Evolutionary conservation across 2,329 filamentous ascomycete species (phyloP).

Genomic region (Uncinocarpus reesii): DNA sequence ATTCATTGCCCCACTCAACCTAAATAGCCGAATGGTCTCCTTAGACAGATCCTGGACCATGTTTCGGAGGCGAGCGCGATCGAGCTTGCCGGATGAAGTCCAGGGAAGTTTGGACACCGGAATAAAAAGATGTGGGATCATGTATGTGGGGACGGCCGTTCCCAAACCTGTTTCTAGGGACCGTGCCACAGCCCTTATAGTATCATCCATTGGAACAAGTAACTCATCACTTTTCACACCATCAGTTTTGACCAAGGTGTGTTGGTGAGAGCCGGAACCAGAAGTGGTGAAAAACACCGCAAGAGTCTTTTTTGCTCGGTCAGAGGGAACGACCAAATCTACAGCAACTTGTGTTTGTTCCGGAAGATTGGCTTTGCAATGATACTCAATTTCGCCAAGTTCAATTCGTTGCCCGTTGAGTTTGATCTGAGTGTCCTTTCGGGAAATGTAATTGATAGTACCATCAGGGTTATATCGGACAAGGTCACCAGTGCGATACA

Average conservation of each 20-base stretch:
- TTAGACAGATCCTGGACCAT: conserved; percentile 20
- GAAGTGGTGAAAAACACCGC: conserved; percentile 14
- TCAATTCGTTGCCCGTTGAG: conserved; percentile 26
- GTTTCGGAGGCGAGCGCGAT: conserved; percentile 24
- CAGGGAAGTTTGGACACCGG: conserved; percentile 30
- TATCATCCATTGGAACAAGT: conserved; percentile 14
- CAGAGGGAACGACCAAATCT: conserved; percentile 15
- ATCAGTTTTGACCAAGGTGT: conserved; percentile 9
- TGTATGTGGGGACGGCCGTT: conserved; percentile 26
- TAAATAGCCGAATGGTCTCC: conserved; percentile 13
- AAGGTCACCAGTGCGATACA: conserved; percentile 23
- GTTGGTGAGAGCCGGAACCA: not conserved
- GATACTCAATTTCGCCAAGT: conserved; percentile 24
- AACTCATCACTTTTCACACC: conserved; percentile 14
- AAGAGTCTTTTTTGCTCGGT: conserved; percentile 15
- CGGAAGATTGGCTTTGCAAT: conserved; percentile 14
- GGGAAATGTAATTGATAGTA: conserved; percentile 19
- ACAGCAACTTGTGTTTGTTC: conserved; percentile 14
- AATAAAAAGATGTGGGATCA: conserved; percentile 31
- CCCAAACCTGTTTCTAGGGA: conserved; percentile 12
- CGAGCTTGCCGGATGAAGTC: conserved; percentile 31
- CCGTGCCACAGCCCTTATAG: conserved; percentile 13
- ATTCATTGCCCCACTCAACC: conserved; percentile 8
- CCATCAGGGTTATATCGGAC: conserved; percentile 20
- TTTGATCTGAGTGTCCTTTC: conserved; percentile 56